These are phyloP conservation scores for Centella asiatica DNA, from an alignment of 129 eudicot species.

Conservation along the genomic window DNA sequence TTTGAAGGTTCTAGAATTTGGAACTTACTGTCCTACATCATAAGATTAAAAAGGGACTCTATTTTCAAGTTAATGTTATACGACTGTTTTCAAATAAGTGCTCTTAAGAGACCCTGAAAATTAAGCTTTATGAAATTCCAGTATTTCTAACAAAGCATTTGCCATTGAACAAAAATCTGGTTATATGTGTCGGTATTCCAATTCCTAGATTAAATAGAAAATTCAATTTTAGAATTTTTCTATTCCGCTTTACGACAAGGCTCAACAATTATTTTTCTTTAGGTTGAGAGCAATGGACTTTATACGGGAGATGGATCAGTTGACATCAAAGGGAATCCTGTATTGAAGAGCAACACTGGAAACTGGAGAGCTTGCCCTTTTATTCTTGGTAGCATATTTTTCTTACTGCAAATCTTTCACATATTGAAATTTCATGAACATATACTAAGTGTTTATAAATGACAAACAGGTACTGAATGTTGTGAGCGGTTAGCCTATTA, in stretches of 20 bases:
- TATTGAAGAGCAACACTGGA: constrained; percentile 70
- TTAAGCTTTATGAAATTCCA: too few species aligned
- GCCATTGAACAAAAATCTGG: neutral
- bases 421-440: neutral
- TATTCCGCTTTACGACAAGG: too few species aligned
- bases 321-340: constrained; percentile 62
- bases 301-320: constrained; percentile 86
- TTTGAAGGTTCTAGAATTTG: too few species aligned
- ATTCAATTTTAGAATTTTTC: too few species aligned
- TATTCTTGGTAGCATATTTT: constrained; percentile 47
- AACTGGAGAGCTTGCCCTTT: constrained; percentile 94
- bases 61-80: too few species aligned
- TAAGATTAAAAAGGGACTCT: too few species aligned
- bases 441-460: neutral
- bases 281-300: constrained; percentile 40
- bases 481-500: constrained; percentile 87
- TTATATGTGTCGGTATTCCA: neutral
- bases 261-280: neutral
- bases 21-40: too few species aligned
- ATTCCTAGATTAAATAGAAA: too few species aligned
- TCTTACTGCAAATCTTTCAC: neutral
- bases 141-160: too few species aligned
- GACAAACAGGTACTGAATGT: constrained; percentile 64
- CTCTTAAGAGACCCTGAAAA: too few species aligned
- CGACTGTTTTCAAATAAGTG: too few species aligned